phyloP scores from a whole-genome alignment of 768 basidiomycete species.

The Suillus hirtellus region DNA sequence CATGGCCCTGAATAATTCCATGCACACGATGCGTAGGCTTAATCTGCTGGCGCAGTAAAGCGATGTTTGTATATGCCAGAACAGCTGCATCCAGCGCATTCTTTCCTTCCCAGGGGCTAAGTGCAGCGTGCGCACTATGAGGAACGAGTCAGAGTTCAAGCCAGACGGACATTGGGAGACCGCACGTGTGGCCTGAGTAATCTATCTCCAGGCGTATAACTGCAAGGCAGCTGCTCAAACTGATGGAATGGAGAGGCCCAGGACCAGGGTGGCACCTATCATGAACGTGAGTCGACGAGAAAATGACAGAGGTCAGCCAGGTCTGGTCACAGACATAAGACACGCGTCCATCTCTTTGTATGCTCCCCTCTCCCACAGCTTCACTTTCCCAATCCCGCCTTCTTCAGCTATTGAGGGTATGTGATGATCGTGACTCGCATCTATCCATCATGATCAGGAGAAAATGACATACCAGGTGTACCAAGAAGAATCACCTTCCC shows the following conservation, averaged over 20 bases:
- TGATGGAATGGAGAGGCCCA: slow-evolving; percentile 68
- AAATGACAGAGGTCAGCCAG: background rate
- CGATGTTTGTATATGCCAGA: slow-evolving; percentile 77
- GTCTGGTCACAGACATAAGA: slow-evolving; percentile 53
- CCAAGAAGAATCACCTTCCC: slow-evolving; percentile 74
- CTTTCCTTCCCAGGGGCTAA: slow-evolving; percentile 82
- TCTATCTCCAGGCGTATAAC: slow-evolving; percentile 60
- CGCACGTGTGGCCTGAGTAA: slow-evolving; percentile 73
- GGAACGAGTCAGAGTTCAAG: background rate
- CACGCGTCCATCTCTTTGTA: slow-evolving; percentile 79
- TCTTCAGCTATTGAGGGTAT: slow-evolving; percentile 60
- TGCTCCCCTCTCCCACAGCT: slow-evolving; percentile 66
- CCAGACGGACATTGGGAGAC: background rate
- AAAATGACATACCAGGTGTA: slow-evolving; percentile 59
- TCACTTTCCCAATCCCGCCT: slow-evolving; percentile 71
- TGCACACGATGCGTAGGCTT: slow-evolving; percentile 78
- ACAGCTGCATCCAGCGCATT: slow-evolving; percentile 90
- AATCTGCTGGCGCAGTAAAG: slow-evolving; percentile 80
- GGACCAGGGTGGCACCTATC: slow-evolving; percentile 81
- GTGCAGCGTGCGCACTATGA: slow-evolving; percentile 71
- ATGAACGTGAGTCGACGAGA: slow-evolving; percentile 1
- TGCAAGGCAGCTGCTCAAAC: slow-evolving; percentile 64
- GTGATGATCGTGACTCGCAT: background rate
- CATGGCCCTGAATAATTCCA: slow-evolving; percentile 72
- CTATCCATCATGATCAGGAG: background rate